Evolutionary conservation across 2,329 filamentous ascomycete species (phyloP).

Genomic region (Talaromyces albobiverticillius): DNA sequence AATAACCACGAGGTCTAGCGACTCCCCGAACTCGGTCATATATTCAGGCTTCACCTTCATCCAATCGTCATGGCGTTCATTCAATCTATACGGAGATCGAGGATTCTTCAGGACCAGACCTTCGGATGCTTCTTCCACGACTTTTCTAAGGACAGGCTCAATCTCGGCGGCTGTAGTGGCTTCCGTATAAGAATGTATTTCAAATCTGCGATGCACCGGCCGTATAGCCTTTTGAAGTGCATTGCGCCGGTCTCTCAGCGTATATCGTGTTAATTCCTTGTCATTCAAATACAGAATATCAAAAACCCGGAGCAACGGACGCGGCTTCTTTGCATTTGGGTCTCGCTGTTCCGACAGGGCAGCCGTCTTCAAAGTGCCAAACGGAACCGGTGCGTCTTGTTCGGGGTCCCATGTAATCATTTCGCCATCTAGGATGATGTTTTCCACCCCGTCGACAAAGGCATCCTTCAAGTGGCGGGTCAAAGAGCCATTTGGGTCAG

Average conservation of each 20-base stretch:
- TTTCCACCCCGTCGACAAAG: constrained; percentile 74
- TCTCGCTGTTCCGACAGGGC: constrained; percentile 77
- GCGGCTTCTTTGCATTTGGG: constrained; percentile 61
- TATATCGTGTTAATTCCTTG: constrained; percentile 74
- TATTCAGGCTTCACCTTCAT: constrained; percentile 99
- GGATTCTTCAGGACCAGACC: constrained; percentile 94
- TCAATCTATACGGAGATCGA: constrained; percentile 77
- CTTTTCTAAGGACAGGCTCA: constrained; percentile 73
- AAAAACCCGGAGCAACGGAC: constrained; percentile 81
- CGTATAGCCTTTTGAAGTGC: constrained; percentile 71
- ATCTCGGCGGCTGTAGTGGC: constrained; percentile 69
- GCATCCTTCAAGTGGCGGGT: constrained; percentile 76
- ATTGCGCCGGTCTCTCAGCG: constrained; percentile 72
- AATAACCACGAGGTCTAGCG: constrained; percentile 82
- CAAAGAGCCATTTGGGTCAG: constrained; percentile 71
- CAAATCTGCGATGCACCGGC: constrained; percentile 70
- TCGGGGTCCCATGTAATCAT: constrained; percentile 98
- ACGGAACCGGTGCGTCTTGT: constrained; percentile 78
- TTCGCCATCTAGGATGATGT: constrained; percentile 90
- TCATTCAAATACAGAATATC: constrained; percentile 90
- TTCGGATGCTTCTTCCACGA: constrained; percentile 83
- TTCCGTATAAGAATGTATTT: constrained; percentile 71
- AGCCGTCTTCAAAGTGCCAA: constrained; percentile 90
- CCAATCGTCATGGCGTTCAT: constrained; percentile 92
- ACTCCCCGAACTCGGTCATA: constrained; percentile 94